phyloP scores from a whole-genome alignment of 1,139 yeast genomes.

The Nakaseomyces uthaithaninus region DNA sequence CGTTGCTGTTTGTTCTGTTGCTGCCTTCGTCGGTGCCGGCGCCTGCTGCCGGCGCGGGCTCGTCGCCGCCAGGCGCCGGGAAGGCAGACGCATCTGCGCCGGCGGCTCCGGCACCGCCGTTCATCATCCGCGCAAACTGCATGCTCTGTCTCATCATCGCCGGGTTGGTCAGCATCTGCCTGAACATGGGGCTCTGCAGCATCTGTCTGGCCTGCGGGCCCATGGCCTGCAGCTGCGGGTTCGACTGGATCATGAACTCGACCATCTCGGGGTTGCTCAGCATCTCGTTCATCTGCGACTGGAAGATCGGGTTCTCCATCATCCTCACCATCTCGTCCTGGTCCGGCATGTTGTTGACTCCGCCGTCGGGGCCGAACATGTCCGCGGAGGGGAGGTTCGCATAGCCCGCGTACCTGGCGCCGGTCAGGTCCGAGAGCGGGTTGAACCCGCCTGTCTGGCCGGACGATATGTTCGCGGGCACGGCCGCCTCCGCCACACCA shows the following conservation, averaged over 20 bases:
- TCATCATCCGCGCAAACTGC: constrained; percentile 53
- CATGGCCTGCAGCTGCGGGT: constrained; percentile 77
- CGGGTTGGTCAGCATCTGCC: constrained; percentile 82
- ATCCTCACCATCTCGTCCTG: constrained; percentile 64
- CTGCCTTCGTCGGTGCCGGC: constrained; percentile 13
- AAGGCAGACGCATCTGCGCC: constrained; percentile 24
- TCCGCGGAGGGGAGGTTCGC: constrained; percentile 75
- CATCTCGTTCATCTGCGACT: constrained; percentile 74
- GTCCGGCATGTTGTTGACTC: constrained; percentile 60
- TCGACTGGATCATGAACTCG: constrained; percentile 72
- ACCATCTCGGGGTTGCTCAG: constrained; percentile 72
- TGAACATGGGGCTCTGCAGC: constrained; percentile 75
- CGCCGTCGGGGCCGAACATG: constrained; percentile 94
- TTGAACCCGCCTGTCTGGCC: constrained; percentile 80
- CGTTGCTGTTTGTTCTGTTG: not conserved
- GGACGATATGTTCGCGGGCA: constrained; percentile 72
- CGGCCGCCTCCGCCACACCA: no score
- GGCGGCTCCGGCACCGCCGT: constrained; percentile 29
- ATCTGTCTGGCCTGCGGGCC: constrained; percentile 85
- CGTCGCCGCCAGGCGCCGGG: constrained; percentile 34
- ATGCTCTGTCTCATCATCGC: constrained; percentile 76
- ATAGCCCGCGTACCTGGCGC: constrained; percentile 92
- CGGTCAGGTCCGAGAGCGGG: constrained; percentile 84
- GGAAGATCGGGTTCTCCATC: constrained; percentile 76
- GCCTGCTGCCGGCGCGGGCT: constrained; percentile 13